Conservation (phyloP, 306 rosid genomes). For the Benincasa hispida region DNA sequence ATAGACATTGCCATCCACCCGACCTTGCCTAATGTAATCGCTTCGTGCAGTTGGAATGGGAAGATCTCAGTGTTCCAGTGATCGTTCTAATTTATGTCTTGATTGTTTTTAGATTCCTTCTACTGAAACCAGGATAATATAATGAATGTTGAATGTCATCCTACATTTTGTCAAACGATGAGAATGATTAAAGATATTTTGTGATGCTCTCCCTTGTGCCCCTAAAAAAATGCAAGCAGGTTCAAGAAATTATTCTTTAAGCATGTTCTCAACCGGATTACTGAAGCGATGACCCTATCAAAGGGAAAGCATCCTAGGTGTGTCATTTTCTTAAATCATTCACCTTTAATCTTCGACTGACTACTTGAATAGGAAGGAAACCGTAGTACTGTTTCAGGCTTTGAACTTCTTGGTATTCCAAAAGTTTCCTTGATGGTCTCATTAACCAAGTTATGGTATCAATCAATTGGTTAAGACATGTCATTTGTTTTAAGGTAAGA, state of each 20-base stretch:
- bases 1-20: constrained; percentile 71
- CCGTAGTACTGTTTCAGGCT: not conserved
- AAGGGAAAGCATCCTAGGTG: not conserved
- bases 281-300: not conserved
- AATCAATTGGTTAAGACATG: not conserved
- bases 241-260: not conserved
- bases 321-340: not conserved
- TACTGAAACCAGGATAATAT: not conserved
- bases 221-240: not conserved
- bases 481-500: not conserved
- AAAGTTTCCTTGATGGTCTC: not conserved
- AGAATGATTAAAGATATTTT: not conserved
- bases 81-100: not conserved
- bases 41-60: constrained; percentile 85
- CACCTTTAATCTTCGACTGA: not conserved
- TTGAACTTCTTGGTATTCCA: not conserved
- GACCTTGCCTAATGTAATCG: constrained; percentile 49
- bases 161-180: not conserved
- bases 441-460: not conserved
- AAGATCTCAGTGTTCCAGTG: constrained; percentile 53
- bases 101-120: not conserved
- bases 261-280: not conserved
- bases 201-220: not conserved
- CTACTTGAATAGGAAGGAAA: not conserved
- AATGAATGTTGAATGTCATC: not conserved